A percentile compares a stretch with the other conserved stretches of the same genome.
These are phyloP conservation scores for Parasarocladium wereldwijsianum DNA, from an alignment of 2,329 filamentous ascomycete genomes.

Conservation along the genomic window DNA sequence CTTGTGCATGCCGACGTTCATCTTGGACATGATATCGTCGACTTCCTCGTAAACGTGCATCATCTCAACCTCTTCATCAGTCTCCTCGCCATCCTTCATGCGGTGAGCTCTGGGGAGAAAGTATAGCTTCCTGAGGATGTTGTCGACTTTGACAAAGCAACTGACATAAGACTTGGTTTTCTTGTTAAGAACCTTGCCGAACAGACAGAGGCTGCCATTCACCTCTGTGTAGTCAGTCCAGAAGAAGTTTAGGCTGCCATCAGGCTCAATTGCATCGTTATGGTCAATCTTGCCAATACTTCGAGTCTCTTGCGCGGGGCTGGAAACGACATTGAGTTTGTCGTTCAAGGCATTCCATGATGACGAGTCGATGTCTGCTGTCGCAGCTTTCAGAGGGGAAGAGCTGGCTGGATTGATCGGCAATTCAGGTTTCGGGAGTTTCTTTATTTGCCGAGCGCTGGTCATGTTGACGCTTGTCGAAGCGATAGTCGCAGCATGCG, in stretches of 20 bases:
- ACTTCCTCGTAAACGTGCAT: slow-evolving; percentile 83
- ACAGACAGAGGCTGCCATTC: slow-evolving; percentile 81
- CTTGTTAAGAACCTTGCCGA: slow-evolving; percentile 92
- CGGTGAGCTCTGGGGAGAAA: slow-evolving; percentile 68
- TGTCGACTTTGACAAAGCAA: slow-evolving; percentile 92
- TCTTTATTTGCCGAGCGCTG: slow-evolving; percentile 59
- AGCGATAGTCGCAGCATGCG: slow-evolving; percentile 56
- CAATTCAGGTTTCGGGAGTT: slow-evolving; percentile 50
- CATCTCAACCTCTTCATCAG: slow-evolving; percentile 69
- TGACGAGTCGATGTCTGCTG: slow-evolving; percentile 56
- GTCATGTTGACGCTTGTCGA: slow-evolving; percentile 69
- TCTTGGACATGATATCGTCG: slow-evolving; percentile 71
- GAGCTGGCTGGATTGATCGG: slow-evolving; percentile 57
- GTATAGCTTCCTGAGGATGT: slow-evolving; percentile 80
- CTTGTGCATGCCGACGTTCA: slow-evolving; percentile 80
- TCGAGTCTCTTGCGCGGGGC: slow-evolving; percentile 46
- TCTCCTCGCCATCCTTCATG: slow-evolving; percentile 45
- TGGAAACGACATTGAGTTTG: slow-evolving; percentile 74
- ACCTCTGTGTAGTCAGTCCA: slow-evolving; percentile 95
- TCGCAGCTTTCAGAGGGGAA: slow-evolving; percentile 51
- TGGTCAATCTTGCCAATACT: slow-evolving; percentile 69
- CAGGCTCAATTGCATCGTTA: slow-evolving; percentile 78
- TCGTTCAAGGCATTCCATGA: slow-evolving; percentile 81
- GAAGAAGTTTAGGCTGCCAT: slow-evolving; percentile 86
- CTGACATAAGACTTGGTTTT: slow-evolving; percentile 66